A percentile compares a stretch with the other conserved stretches of the same genome.
Conservation (phyloP, 2,329 filamentous ascomycete genomes). For the Xylariaceae sp. region DNA sequence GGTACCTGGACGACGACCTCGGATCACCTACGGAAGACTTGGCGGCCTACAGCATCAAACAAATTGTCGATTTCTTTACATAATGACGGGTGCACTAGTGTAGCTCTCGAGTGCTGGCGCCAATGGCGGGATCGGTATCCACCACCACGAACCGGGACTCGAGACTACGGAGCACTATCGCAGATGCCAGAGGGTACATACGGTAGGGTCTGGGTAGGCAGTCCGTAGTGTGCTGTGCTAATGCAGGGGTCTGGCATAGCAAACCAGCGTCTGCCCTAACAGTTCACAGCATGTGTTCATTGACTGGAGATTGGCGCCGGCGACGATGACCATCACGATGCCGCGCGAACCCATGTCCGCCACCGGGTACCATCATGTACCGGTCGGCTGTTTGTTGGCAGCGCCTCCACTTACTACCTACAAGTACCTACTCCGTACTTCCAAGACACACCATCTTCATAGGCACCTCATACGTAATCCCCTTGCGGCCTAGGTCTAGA, state of each 20-base stretch:
- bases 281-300: constrained; percentile 1
- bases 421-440: not conserved
- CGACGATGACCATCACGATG: constrained; percentile 22
- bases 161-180: not conserved
- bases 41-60: not conserved
- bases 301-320: constrained; percentile 11
- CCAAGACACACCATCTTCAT: not conserved
- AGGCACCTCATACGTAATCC: not conserved
- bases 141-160: constrained; percentile 3
- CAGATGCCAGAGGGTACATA: not conserved
- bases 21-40: not conserved
- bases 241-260: constrained; percentile 7
- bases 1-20: not conserved
- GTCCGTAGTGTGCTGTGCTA: constrained; percentile 1
- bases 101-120: constrained; percentile 9
- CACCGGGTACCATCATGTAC: not conserved
- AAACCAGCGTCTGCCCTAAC: not conserved
- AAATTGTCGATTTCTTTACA: constrained; percentile 2
- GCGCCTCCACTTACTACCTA: not conserved
- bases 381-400: not conserved
- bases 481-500: not conserved
- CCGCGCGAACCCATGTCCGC: constrained; percentile 1
- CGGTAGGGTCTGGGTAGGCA: not conserved
- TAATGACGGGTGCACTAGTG: not conserved
- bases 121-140: constrained; percentile 7